Conservation (phyloP, 306 rosid genomes). For the Quercus alba region DNA sequence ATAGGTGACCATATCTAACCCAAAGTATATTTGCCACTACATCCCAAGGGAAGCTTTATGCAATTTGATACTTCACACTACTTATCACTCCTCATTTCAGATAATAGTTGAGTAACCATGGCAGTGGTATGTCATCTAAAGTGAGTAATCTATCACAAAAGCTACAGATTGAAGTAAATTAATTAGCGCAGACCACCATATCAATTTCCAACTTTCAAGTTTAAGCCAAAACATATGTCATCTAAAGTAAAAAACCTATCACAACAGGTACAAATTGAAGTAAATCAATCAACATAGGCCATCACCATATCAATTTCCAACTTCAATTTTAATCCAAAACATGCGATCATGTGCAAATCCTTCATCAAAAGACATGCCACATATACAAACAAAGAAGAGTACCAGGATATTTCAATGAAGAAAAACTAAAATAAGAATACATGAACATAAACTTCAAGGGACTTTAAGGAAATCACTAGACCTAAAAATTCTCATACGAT, state of each 20-base stretch:
- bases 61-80: not conserved
- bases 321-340: not conserved
- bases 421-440: too few relatives aligned
- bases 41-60: not conserved
- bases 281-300: not conserved
- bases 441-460: too few relatives aligned
- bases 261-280: not conserved
- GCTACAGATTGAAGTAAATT: not conserved
- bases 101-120: not conserved
- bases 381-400: not conserved
- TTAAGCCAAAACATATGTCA: not conserved
- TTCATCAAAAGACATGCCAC: not conserved
- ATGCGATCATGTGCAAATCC: not conserved
- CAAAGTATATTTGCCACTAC: not conserved
- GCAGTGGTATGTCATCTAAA: not conserved
- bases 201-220: not conserved
- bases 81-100: not conserved
- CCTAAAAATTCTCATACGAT: too few relatives aligned
- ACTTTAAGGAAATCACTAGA: too few relatives aligned
- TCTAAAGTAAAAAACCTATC: not conserved
- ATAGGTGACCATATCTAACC: not conserved
- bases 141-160: not conserved
- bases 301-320: not conserved
- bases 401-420: too few relatives aligned
- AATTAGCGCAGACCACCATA: not conserved